A percentile compares a stretch with the other conserved stretches of the same genome.
Evolutionary conservation across 306 rosid genomes (phyloP).

Genomic region (Cucumis cinereus): DNA sequence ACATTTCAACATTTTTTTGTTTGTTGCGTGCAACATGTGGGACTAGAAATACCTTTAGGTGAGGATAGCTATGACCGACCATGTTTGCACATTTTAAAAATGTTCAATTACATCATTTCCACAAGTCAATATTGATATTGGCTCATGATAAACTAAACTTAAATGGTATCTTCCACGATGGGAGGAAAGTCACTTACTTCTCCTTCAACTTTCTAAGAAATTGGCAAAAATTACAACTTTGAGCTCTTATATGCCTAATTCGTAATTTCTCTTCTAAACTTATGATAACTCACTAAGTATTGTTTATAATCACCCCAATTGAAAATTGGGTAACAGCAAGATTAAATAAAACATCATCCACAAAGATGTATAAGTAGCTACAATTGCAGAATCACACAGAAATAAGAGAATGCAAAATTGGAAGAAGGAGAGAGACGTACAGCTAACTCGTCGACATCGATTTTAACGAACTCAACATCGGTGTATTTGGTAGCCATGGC

Average conservation of each 20-base stretch:
- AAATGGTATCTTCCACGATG: not conserved
- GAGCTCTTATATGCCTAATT: not conserved
- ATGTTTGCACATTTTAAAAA: not conserved
- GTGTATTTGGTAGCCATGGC: constrained; percentile 38
- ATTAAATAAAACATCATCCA: not conserved
- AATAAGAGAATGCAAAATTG: not conserved
- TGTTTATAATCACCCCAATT: not conserved
- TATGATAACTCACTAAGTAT: not conserved
- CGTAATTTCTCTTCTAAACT: not conserved
- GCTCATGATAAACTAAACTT: not conserved
- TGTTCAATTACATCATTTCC: not conserved
- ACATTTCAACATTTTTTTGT: not conserved
- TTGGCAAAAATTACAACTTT: not conserved
- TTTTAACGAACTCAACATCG: constrained; percentile 60
- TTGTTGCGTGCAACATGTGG: not conserved
- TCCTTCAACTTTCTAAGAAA: not conserved
- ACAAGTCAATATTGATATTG: not conserved
- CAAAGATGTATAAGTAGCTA: not conserved
- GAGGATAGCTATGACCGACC: not conserved
- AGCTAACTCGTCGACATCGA: constrained; percentile 81
- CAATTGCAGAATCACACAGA: not conserved
- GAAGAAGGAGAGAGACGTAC: constrained; percentile 17
- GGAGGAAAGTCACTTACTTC: not conserved
- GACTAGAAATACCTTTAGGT: not conserved
- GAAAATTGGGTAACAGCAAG: not conserved